phyloP scores from a whole-genome alignment of 257 asterid species.

The Solanum sejunctum region DNA sequence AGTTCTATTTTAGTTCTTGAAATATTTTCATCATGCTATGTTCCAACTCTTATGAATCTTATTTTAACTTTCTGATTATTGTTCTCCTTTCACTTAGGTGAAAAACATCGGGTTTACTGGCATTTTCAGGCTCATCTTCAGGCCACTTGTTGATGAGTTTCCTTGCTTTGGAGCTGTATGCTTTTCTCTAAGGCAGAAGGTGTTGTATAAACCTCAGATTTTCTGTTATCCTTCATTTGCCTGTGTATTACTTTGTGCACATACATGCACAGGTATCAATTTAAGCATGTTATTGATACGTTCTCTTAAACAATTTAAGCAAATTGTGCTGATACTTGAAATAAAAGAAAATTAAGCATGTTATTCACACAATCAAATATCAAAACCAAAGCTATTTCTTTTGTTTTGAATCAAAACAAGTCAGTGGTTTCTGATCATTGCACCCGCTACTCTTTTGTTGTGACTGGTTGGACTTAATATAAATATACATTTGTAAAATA shows the following conservation, averaged over 20 bases:
- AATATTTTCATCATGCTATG: neutral
- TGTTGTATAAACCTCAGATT: neutral
- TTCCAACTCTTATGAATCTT: neutral
- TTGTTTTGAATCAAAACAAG: neutral
- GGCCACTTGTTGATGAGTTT: conserved; percentile 73
- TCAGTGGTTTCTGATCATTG: neutral
- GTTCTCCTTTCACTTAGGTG: conserved; percentile 31
- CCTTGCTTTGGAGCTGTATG: conserved; percentile 95
- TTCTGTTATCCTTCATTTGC: neutral
- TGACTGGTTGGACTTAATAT: neutral
- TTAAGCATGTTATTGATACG: neutral
- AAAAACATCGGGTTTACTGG: conserved; percentile 86
- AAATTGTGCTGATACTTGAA: neutral
- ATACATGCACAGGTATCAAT: neutral
- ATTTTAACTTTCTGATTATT: neutral
- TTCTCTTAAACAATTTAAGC: neutral
- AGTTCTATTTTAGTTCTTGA: neutral
- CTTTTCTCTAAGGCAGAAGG: conserved; percentile 83
- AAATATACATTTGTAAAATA: neutral
- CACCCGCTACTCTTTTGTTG: neutral
- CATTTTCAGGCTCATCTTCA: conserved; percentile 79
- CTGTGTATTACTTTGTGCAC: neutral
- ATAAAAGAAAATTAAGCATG: neutral
- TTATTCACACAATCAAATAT: neutral
- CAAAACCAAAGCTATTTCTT: neutral